Evolutionary conservation across 2,329 filamentous ascomycete genomes (phyloP), one percentile per base, ranked within the genome.

Genomic region (Albifimbria verrucaria): DNA sequence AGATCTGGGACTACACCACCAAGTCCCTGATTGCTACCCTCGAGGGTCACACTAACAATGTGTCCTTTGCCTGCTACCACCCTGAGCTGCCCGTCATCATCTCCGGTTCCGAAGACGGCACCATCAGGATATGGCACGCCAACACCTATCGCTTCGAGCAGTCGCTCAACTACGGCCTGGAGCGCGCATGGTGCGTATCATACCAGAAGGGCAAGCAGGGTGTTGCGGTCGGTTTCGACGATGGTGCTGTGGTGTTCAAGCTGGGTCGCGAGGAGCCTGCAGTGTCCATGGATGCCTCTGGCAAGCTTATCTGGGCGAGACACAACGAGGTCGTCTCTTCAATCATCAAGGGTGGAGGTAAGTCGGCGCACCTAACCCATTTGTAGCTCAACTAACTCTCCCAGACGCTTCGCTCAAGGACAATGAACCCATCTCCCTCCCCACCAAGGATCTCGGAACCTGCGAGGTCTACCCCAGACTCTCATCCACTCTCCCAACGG

Each of bases 1-100:
- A 97, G 79, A 85, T 99, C 52, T 99, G 94, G 93, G 94, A 99
- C 69, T 97, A 99, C 78, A 97, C 93, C 12, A 97, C 92, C 48
- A 99, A 99, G 76, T 94, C 92, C 12, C 79, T 97, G 59, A 97
- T 97, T 68, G 94, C 94, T 25, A 97, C 93, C 3, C 81, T 99
- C 47, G 94, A 99, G 72, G 94, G 94, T 24, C 94, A 99, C 72
- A 96, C 92, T 25, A 96, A 92, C 72, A 99, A 99, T 66, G 94
- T 99, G 47, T 97, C 92, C 3, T 99, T 97, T 67, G 94, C 94
- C 48, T 95, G 92, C 73, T 99, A 97, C 69, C 94, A 99, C 72
- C 94, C 94, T 2, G 93, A 97, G 73, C 78, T 99, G 48, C 94
- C 94, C 2, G 88, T 99, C 60, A 99, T 99, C 66, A 93, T 99